phyloP scores from a whole-genome alignment of 2,329 filamentous ascomycete genomes.

The Apiospora koreana region DNA sequence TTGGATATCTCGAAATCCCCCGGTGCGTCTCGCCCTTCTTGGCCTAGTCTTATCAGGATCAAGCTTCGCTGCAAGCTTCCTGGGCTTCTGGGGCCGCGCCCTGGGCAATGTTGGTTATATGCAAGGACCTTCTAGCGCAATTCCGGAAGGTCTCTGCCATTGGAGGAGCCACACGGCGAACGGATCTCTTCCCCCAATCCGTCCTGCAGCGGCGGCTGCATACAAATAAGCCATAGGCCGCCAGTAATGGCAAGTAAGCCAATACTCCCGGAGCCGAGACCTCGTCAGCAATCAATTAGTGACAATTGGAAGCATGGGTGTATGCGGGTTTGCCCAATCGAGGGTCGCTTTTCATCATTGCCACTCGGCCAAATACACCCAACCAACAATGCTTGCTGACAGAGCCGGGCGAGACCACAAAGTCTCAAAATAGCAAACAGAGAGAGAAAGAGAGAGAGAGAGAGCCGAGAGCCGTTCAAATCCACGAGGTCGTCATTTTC shows the following conservation, averaged over 20 bases:
- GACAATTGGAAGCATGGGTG: background rate
- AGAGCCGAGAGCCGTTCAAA: background rate
- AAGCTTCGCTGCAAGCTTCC: conserved; percentile 6
- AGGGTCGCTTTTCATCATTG: background rate
- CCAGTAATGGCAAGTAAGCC: background rate
- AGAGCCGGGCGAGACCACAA: background rate
- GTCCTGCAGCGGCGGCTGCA: background rate
- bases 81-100: background rate
- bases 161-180: background rate
- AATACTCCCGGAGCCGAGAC: background rate
- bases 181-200: background rate
- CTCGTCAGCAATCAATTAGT: background rate
- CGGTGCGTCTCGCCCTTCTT: background rate
- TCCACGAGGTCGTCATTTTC: background rate
- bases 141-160: conserved; percentile 1
- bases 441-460: background rate
- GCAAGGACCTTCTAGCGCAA: conserved; percentile 8
- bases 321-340: background rate
- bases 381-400: background rate
- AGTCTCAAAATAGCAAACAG: background rate
- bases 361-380: conserved; percentile 3
- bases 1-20: too few species aligned
- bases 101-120: background rate
- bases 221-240: background rate
- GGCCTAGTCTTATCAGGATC: conserved; percentile 7